phyloP scores from a whole-genome alignment of 352 stramenopile species.

The Phytophthora fragariae region DNA sequence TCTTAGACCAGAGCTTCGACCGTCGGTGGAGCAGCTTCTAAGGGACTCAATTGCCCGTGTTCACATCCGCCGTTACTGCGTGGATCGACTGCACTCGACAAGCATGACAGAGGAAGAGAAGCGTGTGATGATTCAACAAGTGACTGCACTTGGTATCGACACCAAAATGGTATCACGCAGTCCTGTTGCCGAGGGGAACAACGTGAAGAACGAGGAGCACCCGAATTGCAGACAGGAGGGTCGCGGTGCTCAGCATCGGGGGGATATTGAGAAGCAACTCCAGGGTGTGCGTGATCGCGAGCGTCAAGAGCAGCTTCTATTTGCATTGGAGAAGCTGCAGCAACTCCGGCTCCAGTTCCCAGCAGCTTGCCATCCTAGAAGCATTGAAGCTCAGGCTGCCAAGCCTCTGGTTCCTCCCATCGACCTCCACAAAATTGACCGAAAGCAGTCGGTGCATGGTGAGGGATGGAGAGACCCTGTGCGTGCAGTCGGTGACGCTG shows the following conservation, averaged over 20 bases:
- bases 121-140: conserved; percentile 37
- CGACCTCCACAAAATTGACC: background rate
- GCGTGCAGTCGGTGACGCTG: conserved; percentile 6
- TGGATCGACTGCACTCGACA: conserved; percentile 29
- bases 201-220: background rate
- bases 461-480: conserved; percentile 57
- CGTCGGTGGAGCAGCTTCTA: conserved; percentile 47
- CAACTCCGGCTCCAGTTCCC: conserved; percentile 42
- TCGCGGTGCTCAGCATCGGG: background rate
- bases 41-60: conserved; percentile 30
- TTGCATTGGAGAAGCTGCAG: conserved; percentile 55
- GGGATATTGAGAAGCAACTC: conserved; percentile 26
- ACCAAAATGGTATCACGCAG: conserved; percentile 3
- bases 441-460: conserved; percentile 7
- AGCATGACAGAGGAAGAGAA: conserved; percentile 27
- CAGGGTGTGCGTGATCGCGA: conserved; percentile 42
- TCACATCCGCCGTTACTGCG: conserved; percentile 48
- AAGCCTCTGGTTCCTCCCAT: background rate
- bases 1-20: conserved; percentile 40
- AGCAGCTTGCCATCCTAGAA: background rate
- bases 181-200: background rate
- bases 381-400: background rate
- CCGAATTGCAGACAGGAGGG: conserved; percentile 15
- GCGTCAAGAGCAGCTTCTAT: conserved; percentile 48
- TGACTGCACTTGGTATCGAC: conserved; percentile 32